Percentiles rank a stretch among this genome's conserved stretches.
Evolutionary conservation across 1,284 basidiomycete species (phyloP).

Genomic region (Chondrostereum purpureum): DNA sequence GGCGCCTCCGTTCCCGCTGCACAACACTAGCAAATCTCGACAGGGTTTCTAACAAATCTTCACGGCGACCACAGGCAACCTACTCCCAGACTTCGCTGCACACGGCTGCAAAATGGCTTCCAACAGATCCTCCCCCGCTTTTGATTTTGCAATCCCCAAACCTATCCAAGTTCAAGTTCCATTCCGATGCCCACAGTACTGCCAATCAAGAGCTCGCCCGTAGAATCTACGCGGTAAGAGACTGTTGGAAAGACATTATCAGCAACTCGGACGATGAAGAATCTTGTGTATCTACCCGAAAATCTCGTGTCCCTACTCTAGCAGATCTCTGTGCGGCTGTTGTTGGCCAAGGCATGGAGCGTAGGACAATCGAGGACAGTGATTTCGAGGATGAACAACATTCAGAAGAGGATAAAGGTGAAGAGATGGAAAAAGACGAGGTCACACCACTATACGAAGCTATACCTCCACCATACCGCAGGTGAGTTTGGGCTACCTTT

Average conservation of each 20-base stretch:
- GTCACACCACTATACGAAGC: slow-evolving; percentile 35
- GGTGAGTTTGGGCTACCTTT: slow-evolving; percentile 25
- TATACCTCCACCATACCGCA: slow-evolving; percentile 41
- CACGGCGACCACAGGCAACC: slow-evolving; percentile 6
- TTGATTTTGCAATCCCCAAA: slow-evolving; percentile 31
- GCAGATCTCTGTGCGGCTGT: slow-evolving; percentile 42
- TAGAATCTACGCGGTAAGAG: slow-evolving; percentile 44
- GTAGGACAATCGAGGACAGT: slow-evolving; percentile 18
- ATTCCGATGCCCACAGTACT: slow-evolving; percentile 28
- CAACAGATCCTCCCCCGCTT: slow-evolving; percentile 26
- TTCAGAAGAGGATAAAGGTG: slow-evolving; percentile 22
- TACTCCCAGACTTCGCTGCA: slow-evolving; percentile 13
- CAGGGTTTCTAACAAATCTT: slow-evolving; percentile 6
- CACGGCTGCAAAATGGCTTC: background rate
- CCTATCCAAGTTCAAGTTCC: slow-evolving; percentile 25
- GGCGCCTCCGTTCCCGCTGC: slow-evolving; percentile 50
- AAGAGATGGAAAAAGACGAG: slow-evolving; percentile 28
- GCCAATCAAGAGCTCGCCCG: slow-evolving; percentile 38
- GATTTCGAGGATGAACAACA: slow-evolving; percentile 16
- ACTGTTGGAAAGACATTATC: slow-evolving; percentile 46
- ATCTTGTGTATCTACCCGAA: background rate
- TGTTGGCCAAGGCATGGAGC: slow-evolving; percentile 39
- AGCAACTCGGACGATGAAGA: slow-evolving; percentile 18
- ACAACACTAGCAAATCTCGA: slow-evolving; percentile 26
- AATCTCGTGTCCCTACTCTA: slow-evolving; percentile 27